Base-by-base conservation (phyloP, 805 yeast species). In the Saturnispora galanensis region DNA sequence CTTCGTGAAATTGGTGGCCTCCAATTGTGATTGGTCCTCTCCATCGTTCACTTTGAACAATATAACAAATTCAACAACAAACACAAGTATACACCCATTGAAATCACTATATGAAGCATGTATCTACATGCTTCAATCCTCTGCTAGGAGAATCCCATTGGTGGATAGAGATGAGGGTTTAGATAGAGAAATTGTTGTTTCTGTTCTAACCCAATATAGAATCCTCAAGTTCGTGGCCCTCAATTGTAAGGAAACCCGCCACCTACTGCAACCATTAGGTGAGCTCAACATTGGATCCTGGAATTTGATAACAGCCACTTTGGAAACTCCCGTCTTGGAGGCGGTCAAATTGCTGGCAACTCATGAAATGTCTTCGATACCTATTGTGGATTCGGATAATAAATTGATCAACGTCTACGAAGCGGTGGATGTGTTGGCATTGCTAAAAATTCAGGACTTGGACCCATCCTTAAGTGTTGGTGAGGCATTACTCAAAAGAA, bases 121-220 rank as follows among this genome's bases (percentile, higher is more conserved):
- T 69, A 80, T 81, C 36, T 81, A 81, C 66, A 90, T 93, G 95
- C 71, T 87, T 50, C 81, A 81, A 49, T 77, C 93, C 31, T 81
- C 84, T 52, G 94, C 97, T 4, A 75, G 97, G 61, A 77, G 98
- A 64, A 85, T 93, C 47, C 97, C 98, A 3, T 70, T 93, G 54
- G 86, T 93, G 53, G 98, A 93, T 61, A 83, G 83, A 60, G 97
- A 93, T 62, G 96, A 87, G 56, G 87, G 82, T 53, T 85, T 95
- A 0, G 83, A 84, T 56, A 71, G 96, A 56, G 97, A 93, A 62
- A 88, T 93, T 56, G 96, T 93, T 13, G 97, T 93, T 7, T 78
- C 88, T 45, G 98, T 93, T 42, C 72, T 93, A 57, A 93, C 98
- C 1, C 98, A 93, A 68, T 93, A 93, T 65, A 79, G 98, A 59